Percentiles rank a stretch among this genome's conserved stretches.
phyloP scores from a whole-genome alignment of 352 stramenopile genomes.

The Globisporangium irregulare region DNA sequence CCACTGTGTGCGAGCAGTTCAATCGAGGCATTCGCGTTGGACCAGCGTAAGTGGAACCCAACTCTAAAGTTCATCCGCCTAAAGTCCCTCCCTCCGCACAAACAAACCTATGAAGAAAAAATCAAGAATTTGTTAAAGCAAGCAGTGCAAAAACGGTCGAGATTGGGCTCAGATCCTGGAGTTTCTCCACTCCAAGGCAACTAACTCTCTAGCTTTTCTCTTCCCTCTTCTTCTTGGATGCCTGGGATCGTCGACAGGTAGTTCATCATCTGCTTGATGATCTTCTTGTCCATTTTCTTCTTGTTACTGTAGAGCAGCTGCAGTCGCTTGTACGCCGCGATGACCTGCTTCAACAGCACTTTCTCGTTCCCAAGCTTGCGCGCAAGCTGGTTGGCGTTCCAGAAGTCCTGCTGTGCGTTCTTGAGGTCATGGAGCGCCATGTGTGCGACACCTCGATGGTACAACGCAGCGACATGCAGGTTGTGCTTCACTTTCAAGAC shows the following conservation, averaged over 20 bases:
- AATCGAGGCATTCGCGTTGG: conserved; percentile 73
- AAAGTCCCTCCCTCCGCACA: neutral
- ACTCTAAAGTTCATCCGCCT: neutral
- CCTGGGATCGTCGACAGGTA: conserved; percentile 72
- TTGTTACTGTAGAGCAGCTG: conserved; percentile 69
- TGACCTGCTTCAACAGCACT: conserved; percentile 45
- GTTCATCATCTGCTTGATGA: conserved; percentile 82
- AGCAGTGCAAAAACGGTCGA: neutral
- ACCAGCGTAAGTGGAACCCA: conserved; percentile 22
- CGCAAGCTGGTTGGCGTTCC: conserved; percentile 57
- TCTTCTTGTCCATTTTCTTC: conserved; percentile 78
- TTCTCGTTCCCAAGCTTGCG: conserved; percentile 32
- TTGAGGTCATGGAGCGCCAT: conserved; percentile 65
- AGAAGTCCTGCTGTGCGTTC: conserved; percentile 63
- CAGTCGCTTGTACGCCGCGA: conserved; percentile 67
- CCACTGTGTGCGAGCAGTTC: conserved; percentile 51
- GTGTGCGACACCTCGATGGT: conserved; percentile 62
- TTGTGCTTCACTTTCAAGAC: conserved; percentile 39
- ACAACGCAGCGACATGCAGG: conserved; percentile 62
- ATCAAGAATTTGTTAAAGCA: conserved; percentile 2
- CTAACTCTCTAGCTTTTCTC: neutral
- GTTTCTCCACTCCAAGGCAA: neutral
- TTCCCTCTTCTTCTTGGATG: conserved; percentile 25
- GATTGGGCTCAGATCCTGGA: neutral
- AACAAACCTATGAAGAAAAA: neutral